phyloP scores from a whole-genome alignment of 176 grass and related monocot species.

The Oryza officinalis region DNA sequence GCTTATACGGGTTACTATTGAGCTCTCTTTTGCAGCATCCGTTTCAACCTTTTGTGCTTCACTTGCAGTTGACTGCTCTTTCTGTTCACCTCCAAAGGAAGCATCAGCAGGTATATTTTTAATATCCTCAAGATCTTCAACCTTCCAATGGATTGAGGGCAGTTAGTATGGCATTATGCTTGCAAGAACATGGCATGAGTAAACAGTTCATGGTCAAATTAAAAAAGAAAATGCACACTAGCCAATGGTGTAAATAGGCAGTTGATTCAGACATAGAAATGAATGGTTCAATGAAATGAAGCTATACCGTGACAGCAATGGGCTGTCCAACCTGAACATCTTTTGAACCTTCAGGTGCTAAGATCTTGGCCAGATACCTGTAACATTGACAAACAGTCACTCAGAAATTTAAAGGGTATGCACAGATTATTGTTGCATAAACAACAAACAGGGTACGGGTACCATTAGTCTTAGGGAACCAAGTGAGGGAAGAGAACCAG shows the following conservation, averaged over 20 bases:
- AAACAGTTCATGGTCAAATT: neutral
- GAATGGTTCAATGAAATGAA: conserved; percentile 25
- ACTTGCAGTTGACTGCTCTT: conserved; percentile 52
- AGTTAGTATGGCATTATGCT: conserved; percentile 19
- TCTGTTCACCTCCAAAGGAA: conserved; percentile 56
- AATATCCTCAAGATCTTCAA: conserved; percentile 82
- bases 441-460: neutral
- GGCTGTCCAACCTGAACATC: conserved; percentile 91
- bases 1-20: conserved; percentile 70
- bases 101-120: conserved; percentile 75
- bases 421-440: neutral
- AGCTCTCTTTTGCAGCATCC: conserved; percentile 40
- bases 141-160: conserved; percentile 50
- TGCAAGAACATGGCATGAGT: neutral
- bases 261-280: too few species aligned
- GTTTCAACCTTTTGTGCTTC: conserved; percentile 33
- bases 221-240: neutral
- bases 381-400: conserved; percentile 29
- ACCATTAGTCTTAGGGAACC: too few species aligned
- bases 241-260: conserved; percentile 3
- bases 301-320: conserved; percentile 86
- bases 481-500: too few species aligned
- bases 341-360: conserved; percentile 96
- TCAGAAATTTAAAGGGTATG: neutral
- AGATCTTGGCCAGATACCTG: conserved; percentile 96